Evolutionary conservation across 768 basidiomycete species (phyloP), one percentile per base, ranked within the genome.

Genomic region (Boletus insuetus): DNA sequence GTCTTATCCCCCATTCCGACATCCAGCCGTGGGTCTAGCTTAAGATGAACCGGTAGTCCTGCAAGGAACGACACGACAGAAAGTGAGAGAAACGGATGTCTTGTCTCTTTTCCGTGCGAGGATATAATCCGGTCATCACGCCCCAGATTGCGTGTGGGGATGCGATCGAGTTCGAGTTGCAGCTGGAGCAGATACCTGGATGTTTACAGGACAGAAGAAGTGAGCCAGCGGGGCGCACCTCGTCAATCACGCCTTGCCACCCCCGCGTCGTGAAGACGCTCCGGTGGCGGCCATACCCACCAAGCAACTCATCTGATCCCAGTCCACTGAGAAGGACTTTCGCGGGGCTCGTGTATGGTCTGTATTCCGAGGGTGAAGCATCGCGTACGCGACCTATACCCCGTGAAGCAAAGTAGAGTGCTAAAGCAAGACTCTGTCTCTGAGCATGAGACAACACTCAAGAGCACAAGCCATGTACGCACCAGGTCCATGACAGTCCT

Each of bases 61-160:
- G 93, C 89, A 45, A 97, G 72, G 72, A 89, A 94, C 2, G 81
- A 74, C 24, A 95, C 84, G 31, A 95, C 79, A 1, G 80, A 77
- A 20, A 97, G 80, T 4, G 89, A 91, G 44, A 98, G 82, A 70
- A 93, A 97, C 0, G 94, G 94, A 65, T 94, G 91, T 35, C 97
- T 81, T 3, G 88, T 86, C 71, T 99, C 97, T 69, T 95, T 93
- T 4, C 93, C 94, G 61, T 92, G 87, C 0, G 86, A 87, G 3
- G 96, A 94, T 55, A 96, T 84, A 49, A 98, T 82, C 13, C 97
- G 87, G 70, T 99, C 97, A 70, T 99, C 96, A 58, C 97, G 79
- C 14, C 95, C 95, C 13, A 98, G 75, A 68, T 99, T 99, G 45
- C 97, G 81, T 4, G 77, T 82, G 1, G 94, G 92, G 57, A 98